Conservation (phyloP, 163 green algal species). For the Scenedesmus sp. region DNA sequence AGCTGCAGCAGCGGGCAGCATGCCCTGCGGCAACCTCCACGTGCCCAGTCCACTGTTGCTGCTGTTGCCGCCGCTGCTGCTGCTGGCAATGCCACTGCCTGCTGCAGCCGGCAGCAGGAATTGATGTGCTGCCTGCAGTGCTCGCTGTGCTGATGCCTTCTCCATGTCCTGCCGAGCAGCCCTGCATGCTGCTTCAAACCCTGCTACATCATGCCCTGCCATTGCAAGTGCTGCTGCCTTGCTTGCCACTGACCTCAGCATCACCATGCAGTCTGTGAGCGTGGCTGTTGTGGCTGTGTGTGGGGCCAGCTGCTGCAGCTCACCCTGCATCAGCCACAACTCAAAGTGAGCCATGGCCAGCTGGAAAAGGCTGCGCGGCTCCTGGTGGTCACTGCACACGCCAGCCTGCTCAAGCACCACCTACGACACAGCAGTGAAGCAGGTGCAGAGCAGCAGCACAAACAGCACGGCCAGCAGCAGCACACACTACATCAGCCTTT, state of each 20-base stretch:
- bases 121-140: background rate
- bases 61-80: background rate
- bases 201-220: slow-evolving; percentile 43
- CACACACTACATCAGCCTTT: too few relatives aligned
- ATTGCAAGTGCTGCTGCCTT: slow-evolving; percentile 53
- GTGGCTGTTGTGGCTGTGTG: slow-evolving; percentile 8
- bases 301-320: slow-evolving; percentile 35
- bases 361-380: slow-evolving; percentile 5
- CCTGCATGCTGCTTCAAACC: slow-evolving; percentile 53
- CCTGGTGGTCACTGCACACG: background rate
- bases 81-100: background rate
- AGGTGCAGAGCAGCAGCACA: slow-evolving; percentile 32
- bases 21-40: slow-evolving; percentile 29
- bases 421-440: slow-evolving; percentile 26
- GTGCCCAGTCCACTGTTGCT: background rate
- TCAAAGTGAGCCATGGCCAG: slow-evolving; percentile 55
- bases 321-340: slow-evolving; percentile 60
- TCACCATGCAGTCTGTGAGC: slow-evolving; percentile 52
- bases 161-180: slow-evolving; percentile 22
- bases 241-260: slow-evolving; percentile 44
- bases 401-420: slow-evolving; percentile 18
- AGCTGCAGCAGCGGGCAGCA: background rate
- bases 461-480: background rate
- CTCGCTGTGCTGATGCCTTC: background rate
- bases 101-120: slow-evolving; percentile 25